A percentile compares a stretch with the other conserved stretches of the same genome.
Conservation (phyloP, 1,284 basidiomycete species). For the Singerocomus inundabilis region DNA sequence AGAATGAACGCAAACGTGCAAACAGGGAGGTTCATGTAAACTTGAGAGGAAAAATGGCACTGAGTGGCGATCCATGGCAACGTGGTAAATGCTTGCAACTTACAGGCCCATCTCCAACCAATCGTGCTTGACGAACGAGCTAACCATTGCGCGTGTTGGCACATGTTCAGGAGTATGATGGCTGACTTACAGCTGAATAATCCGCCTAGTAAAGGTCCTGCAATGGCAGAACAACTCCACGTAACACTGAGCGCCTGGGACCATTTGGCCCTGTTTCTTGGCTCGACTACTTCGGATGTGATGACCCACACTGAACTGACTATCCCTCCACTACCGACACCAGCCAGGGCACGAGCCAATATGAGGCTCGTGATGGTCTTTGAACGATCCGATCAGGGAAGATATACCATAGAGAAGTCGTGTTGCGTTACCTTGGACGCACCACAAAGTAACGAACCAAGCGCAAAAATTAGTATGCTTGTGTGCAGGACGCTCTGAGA, state of each 20-base stretch:
- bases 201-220: conserved; percentile 75
- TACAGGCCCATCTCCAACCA: conserved; percentile 81
- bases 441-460: conserved; percentile 73
- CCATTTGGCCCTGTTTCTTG: conserved; percentile 70
- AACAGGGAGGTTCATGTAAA: conserved; percentile 78
- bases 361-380: conserved; percentile 64
- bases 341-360: conserved; percentile 56
- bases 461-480: conserved; percentile 67
- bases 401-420: conserved; percentile 6
- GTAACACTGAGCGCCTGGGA: conserved; percentile 78
- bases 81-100: conserved; percentile 33
- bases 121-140: conserved; percentile 31
- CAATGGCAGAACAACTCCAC: conserved; percentile 79
- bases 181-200: conserved; percentile 65
- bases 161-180: conserved; percentile 15
- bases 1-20: conserved; percentile 59
- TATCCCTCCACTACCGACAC: conserved; percentile 77
- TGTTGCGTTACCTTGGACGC: conserved; percentile 51
- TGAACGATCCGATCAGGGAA: conserved; percentile 20
- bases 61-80: conserved; percentile 9
- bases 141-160: conserved; percentile 15
- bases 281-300: conserved; percentile 74
- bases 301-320: conserved; percentile 81
- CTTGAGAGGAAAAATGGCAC: conserved; percentile 37
- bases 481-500: conserved; percentile 59